Percentiles rank a stretch among this genome's conserved stretches.
phyloP scores from a whole-genome alignment of 2,329 filamentous ascomycete species.

The Lasiodiplodia sp. region DNA sequence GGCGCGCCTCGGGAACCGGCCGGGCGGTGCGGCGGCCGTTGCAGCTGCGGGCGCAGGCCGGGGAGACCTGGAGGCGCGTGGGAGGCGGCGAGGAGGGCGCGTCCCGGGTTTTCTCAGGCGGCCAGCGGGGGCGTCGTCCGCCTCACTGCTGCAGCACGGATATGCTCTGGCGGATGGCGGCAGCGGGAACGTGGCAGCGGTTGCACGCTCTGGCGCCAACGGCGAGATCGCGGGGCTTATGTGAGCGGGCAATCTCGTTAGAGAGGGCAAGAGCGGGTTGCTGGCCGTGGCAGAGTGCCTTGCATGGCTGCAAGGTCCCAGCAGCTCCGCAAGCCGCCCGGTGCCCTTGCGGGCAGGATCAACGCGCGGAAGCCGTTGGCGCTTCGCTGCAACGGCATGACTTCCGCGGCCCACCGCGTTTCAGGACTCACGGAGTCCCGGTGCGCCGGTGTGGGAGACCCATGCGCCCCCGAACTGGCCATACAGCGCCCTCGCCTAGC shows the following conservation, averaged over 20 bases:
- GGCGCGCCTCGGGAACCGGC: not conserved
- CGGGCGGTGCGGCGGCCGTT: constrained; percentile 15
- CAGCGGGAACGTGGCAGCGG: constrained; percentile 20
- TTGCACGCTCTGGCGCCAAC: constrained; percentile 5
- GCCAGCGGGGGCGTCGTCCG: constrained; percentile 10
- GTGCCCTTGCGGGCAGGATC: constrained; percentile 1
- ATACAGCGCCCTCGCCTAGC: not conserved
- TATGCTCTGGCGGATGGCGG: constrained; percentile 15
- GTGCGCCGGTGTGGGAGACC: constrained; percentile 17
- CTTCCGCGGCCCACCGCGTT: constrained; percentile 18
- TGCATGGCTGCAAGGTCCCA: constrained; percentile 22
- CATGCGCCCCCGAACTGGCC: not conserved
- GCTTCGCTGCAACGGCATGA: constrained; percentile 19
- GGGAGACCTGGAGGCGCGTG: constrained; percentile 15
- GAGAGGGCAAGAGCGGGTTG: not conserved
- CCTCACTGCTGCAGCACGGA: constrained; percentile 21
- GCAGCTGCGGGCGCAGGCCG: constrained; percentile 13
- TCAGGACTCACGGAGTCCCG: constrained; percentile 18
- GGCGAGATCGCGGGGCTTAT: constrained; percentile 22
- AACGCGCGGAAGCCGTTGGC: constrained; percentile 7
- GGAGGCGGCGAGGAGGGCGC: not conserved
- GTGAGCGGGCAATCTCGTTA: constrained; percentile 22
- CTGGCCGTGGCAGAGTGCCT: constrained; percentile 14
- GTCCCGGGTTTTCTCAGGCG: constrained; percentile 14
- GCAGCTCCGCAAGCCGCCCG: not conserved